These are phyloP conservation scores for Rhodosorus marinus DNA, from an alignment of 23 red algal genomes.

Conservation along the genomic window DNA sequence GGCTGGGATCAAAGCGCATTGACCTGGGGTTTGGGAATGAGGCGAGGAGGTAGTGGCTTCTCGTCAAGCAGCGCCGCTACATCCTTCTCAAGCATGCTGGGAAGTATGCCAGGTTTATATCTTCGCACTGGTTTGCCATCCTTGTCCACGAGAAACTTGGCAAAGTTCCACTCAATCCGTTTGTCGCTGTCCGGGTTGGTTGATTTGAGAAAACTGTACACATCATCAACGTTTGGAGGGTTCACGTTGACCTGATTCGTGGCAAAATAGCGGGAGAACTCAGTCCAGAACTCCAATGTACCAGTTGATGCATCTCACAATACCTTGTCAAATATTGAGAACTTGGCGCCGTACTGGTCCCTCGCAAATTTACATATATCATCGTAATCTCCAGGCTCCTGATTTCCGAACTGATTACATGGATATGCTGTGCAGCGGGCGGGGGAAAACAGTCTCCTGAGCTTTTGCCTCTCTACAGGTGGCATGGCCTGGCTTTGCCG, in stretches of 20 bases:
- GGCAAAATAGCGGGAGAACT: too few species aligned
- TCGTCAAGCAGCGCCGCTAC: slow-evolving; percentile 3
- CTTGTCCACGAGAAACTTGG: slow-evolving; percentile 36
- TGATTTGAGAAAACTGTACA: slow-evolving; percentile 37
- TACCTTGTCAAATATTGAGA: slow-evolving; percentile 41
- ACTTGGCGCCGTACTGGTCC: slow-evolving; percentile 41
- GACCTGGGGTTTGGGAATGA: too few species aligned
- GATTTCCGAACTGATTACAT: slow-evolving; percentile 41
- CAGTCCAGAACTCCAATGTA: too few species aligned
- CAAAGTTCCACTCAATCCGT: slow-evolving; percentile 59
- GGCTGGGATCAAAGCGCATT: too few species aligned
- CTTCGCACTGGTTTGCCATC: slow-evolving; percentile 36
- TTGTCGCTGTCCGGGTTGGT: slow-evolving; percentile 30
- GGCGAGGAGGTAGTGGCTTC: slow-evolving; percentile 1
- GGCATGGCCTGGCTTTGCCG: too few species aligned
- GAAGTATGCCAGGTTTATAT: slow-evolving; percentile 52
- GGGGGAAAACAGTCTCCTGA: too few species aligned
- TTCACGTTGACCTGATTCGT: slow-evolving; percentile 45
- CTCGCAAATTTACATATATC: slow-evolving; percentile 45
- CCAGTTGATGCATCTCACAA: too few species aligned
- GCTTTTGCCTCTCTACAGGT: too few species aligned
- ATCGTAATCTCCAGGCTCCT: slow-evolving; percentile 20
- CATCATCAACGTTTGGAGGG: slow-evolving; percentile 6
- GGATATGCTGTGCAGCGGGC: too few species aligned
- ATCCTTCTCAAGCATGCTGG: slow-evolving; percentile 35